A percentile compares a stretch with the other conserved stretches of the same genome.
phyloP scores from a whole-genome alignment of 78 protist species.

The Dictyostelium firmibasis region DNA sequence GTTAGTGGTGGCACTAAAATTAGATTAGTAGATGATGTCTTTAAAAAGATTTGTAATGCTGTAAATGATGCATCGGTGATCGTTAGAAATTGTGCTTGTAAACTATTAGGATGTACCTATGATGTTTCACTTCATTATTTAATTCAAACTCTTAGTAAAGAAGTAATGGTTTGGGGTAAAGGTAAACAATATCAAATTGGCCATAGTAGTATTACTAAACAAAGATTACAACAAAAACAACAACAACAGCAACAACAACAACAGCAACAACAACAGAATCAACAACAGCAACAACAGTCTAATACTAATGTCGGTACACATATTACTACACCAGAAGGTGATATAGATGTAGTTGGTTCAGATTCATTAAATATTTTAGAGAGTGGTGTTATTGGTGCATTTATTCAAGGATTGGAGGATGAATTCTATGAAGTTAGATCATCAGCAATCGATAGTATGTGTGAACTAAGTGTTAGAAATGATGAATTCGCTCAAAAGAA shows the following conservation, averaged over 20 bases:
- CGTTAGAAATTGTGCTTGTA: slow-evolving; percentile 78
- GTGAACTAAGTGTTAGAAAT: slow-evolving; percentile 70
- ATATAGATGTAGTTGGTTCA: slow-evolving; percentile 47
- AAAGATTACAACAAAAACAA: slow-evolving; percentile 35
- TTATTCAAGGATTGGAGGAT: slow-evolving; percentile 79
- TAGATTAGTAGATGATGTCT: slow-evolving; percentile 72
- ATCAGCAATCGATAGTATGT: slow-evolving; percentile 79
- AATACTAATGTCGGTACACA: neutral
- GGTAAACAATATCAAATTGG: slow-evolving; percentile 64
- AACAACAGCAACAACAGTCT: neutral
- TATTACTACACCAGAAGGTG: slow-evolving; percentile 61
- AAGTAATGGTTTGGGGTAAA: slow-evolving; percentile 49
- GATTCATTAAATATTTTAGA: slow-evolving; percentile 66
- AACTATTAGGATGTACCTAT: slow-evolving; percentile 64
- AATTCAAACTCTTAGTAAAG: slow-evolving; percentile 80
- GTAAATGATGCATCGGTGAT: slow-evolving; percentile 68
- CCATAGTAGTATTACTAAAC: slow-evolving; percentile 14
- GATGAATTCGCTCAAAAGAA: slow-evolving; percentile 76
- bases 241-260: slow-evolving; percentile 17
- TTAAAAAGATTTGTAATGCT: slow-evolving; percentile 80
- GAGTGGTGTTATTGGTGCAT: slow-evolving; percentile 82
- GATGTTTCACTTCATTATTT: slow-evolving; percentile 66
- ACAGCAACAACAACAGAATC: slow-evolving; percentile 28
- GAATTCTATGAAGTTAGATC: slow-evolving; percentile 80
- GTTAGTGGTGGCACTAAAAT: slow-evolving; percentile 21